Percentiles rank a stretch among this genome's conserved stretches.
Evolutionary conservation across 306 rosid genomes (phyloP).

Genomic region (Cajanus cajan): DNA sequence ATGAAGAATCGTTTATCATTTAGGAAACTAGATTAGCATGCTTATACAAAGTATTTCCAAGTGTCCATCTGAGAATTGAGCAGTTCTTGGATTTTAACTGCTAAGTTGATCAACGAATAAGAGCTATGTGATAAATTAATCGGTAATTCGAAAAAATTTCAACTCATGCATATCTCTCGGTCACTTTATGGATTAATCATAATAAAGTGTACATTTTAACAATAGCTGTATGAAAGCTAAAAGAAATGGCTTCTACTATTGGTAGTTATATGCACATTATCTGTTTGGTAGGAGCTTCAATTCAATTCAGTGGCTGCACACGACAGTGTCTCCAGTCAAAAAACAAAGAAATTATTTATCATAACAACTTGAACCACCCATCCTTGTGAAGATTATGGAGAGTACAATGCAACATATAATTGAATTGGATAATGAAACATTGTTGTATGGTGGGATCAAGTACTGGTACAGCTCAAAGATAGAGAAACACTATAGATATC

Average conservation of each 20-base stretch:
- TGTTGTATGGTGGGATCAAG: neutral
- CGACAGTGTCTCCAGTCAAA: neutral
- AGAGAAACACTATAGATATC: neutral
- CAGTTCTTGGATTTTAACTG: no score
- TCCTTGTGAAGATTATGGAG: neutral
- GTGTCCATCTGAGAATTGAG: no score
- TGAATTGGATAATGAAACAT: neutral
- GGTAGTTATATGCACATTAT: neutral
- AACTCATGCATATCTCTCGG: neutral
- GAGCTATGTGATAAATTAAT: no score
- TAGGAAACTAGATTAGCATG: no score
- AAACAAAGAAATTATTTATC: neutral
- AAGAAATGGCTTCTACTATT: neutral
- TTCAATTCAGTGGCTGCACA: neutral
- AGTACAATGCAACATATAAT: neutral
- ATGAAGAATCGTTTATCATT: neutral
- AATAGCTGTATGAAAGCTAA: neutral
- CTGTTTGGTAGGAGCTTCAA: neutral
- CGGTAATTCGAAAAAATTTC: no score
- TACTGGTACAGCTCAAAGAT: neutral
- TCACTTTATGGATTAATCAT: neutral
- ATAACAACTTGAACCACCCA: neutral
- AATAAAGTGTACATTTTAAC: neutral
- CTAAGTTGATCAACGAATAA: no score
- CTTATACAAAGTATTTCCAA: no score